Percentiles rank a stretch among this genome's conserved stretches.
These are phyloP conservation scores for Wallacemonas sp. DNA, from an alignment of 208 protist genomes.

Conservation along the genomic window DNA sequence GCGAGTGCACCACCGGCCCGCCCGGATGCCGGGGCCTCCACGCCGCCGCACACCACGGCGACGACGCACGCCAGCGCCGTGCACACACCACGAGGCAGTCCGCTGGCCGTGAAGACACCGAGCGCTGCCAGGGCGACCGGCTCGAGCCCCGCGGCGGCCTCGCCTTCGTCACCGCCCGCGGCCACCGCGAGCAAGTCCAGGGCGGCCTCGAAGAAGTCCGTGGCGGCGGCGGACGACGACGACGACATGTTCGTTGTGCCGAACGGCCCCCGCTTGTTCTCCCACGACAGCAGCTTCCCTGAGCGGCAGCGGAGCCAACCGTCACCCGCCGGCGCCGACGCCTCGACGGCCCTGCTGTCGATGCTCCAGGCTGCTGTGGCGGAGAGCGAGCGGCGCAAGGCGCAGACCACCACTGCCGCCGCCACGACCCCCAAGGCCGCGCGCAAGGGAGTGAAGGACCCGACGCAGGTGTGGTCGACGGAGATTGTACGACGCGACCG, in stretches of 20 bases:
- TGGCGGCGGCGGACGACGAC: constrained; percentile 29
- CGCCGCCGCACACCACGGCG: neutral
- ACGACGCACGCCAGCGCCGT: no score
- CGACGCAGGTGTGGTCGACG: constrained; percentile 16
- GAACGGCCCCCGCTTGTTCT: constrained; percentile 38
- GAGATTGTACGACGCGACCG: constrained; percentile 46
- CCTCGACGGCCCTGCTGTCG: neutral
- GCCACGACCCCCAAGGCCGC: constrained; percentile 1
- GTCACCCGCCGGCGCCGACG: neutral
- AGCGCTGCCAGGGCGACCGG: no score
- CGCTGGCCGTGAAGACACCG: neutral
- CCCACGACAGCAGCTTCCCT: constrained; percentile 21
- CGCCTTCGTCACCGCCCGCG: neutral
- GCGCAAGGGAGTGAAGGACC: neutral
- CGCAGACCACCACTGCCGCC: neutral
- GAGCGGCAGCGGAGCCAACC: neutral
- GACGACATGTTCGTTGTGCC: constrained; percentile 51
- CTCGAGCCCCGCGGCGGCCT: neutral
- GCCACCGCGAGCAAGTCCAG: neutral
- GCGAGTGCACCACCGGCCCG: neutral
- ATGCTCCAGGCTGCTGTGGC: neutral
- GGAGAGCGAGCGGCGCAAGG: neutral
- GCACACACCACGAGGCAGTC: no score
- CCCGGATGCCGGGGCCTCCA: neutral
- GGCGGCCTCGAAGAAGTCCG: neutral